A percentile compares a stretch with the other conserved stretches of the same genome.
These are phyloP conservation scores for Benincasa hispida DNA, from an alignment of 306 rosid species.

Conservation along the genomic window DNA sequence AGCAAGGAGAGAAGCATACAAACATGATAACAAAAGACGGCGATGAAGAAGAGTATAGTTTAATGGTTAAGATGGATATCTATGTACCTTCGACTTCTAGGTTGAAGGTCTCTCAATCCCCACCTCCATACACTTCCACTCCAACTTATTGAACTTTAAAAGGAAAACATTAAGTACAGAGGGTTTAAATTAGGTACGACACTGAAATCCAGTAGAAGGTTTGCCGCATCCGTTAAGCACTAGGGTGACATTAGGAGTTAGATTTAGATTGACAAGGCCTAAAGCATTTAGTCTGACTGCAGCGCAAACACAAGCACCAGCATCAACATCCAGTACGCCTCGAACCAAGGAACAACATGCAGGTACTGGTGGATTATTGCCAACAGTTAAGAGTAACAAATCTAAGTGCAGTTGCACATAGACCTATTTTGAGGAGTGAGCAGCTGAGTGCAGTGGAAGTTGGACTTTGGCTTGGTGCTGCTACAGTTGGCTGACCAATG, in stretches of 20 bases:
- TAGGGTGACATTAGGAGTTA: too few relatives aligned
- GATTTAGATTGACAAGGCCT: rapidly evolving
- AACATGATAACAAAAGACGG: neutral
- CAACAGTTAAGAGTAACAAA: too few relatives aligned
- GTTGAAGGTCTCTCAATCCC: neutral
- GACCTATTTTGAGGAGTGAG: too few relatives aligned
- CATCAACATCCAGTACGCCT: slow-evolving; percentile 57
- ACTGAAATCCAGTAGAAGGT: neutral
- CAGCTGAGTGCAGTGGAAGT: too few relatives aligned
- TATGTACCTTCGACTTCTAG: neutral
- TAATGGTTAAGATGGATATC: neutral
- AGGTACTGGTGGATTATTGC: too few relatives aligned
- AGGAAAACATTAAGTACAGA: neutral
- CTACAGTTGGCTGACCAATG: neutral
- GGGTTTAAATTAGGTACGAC: too few relatives aligned
- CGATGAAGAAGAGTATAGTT: neutral
- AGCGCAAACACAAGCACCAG: slow-evolving; percentile 78
- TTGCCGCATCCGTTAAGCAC: neutral
- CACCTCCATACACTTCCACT: neutral
- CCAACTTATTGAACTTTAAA: too few relatives aligned
- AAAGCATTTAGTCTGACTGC: neutral
- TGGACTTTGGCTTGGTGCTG: too few relatives aligned
- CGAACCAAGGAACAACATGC: slow-evolving; percentile 33
- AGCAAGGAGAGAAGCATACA: too few relatives aligned
- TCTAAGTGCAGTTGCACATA: too few relatives aligned